Evolutionary conservation across 139 green algal genomes (phyloP).

Genomic region (Eudorina sp.): DNA sequence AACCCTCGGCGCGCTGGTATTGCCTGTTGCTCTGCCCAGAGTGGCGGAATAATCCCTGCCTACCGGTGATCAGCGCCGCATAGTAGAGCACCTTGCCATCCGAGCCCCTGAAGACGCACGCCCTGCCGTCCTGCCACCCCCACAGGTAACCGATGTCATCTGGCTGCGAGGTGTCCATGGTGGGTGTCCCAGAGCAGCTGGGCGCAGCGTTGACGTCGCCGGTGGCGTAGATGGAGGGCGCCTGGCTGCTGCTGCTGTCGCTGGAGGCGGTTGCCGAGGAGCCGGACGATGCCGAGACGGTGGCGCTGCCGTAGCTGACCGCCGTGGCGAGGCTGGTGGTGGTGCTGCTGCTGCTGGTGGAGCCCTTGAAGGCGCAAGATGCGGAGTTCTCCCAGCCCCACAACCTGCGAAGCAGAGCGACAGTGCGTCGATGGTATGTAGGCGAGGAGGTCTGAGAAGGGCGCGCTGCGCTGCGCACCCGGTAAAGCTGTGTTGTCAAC

Average conservation of each 20-base stretch:
- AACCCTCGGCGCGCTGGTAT: no score
- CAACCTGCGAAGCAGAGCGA: no score
- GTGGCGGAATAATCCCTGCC: no score
- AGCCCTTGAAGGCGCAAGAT: conserved; percentile 46
- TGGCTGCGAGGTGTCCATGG: conserved; percentile 27
- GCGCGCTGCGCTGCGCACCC: no score
- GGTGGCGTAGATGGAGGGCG: neutral
- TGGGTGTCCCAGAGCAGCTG: conserved; percentile 9
- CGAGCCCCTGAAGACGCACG: conserved; percentile 42
- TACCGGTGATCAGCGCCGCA: conserved; percentile 31
- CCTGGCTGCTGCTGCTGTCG: neutral
- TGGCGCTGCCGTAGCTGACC: neutral
- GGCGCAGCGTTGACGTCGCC: conserved; percentile 6
- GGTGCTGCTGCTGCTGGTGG: neutral
- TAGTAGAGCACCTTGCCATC: conserved; percentile 29
- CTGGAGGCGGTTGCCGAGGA: neutral
- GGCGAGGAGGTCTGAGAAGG: no score
- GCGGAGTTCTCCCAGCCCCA: conserved; percentile 51
- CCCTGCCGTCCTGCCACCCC: conserved; percentile 49
- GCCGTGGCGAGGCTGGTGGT: conserved; percentile 14
- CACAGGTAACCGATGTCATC: conserved; percentile 49
- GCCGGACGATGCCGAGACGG: no score
- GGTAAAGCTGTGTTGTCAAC: no score
- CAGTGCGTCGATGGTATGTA: no score
- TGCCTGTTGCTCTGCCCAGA: no score